Percentiles rank a stretch among this genome's conserved stretches.
These are phyloP conservation scores for Panellus pusillus DNA, from an alignment of 768 basidiomycete genomes.

Conservation along the genomic window DNA sequence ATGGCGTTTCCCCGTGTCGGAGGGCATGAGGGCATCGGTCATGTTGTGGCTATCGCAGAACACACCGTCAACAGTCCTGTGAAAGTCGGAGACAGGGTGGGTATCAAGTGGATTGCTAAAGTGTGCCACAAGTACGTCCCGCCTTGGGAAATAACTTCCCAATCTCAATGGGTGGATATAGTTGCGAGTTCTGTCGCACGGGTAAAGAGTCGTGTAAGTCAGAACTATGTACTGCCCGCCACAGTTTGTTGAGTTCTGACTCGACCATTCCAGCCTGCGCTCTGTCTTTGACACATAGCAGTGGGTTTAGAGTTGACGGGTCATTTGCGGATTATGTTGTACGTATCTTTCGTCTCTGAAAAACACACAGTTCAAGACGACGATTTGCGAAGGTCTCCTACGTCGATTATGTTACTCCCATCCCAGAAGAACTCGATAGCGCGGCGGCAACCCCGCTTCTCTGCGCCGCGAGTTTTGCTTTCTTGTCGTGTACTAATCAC, in stretches of 20 bases:
- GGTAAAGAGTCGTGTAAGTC: conserved; percentile 52
- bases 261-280: conserved; percentile 43
- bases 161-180: conserved; percentile 12
- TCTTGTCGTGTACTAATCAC: neutral
- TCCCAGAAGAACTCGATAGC: conserved; percentile 64
- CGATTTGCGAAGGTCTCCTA: conserved; percentile 50
- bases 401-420: conserved; percentile 69
- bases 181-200: conserved; percentile 71
- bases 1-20: conserved; percentile 60
- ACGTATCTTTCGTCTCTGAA: conserved; percentile 15
- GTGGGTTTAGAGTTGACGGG: conserved; percentile 67
- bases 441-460: conserved; percentile 68
- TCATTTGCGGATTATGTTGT: conserved; percentile 69
- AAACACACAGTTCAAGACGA: neutral
- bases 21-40: conserved; percentile 81
- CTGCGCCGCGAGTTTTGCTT: conserved; percentile 54
- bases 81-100: conserved; percentile 75
- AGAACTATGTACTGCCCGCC: neutral
- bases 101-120: conserved; percentile 67
- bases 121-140: conserved; percentile 37
- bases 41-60: conserved; percentile 73
- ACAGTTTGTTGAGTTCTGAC: neutral
- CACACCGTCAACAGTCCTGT: conserved; percentile 48
- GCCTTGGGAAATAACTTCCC: too few relatives aligned
- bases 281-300: conserved; percentile 38